These are phyloP conservation scores for Paramyrothecium sp. DNA, from an alignment of 2,329 filamentous ascomycete species.

Conservation along the genomic window DNA sequence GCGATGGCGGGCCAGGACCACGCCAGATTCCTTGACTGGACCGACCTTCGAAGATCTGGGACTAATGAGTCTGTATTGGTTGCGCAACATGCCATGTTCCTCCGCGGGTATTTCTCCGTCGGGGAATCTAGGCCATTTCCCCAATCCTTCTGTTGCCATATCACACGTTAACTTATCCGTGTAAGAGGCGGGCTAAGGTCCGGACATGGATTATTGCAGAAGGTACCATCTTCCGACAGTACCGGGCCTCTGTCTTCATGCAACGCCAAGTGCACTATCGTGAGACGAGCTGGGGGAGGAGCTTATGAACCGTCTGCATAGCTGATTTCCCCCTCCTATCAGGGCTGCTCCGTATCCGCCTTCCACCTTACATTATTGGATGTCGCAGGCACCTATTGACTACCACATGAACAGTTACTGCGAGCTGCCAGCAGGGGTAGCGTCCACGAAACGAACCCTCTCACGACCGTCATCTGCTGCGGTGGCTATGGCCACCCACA, in stretches of 20 bases:
- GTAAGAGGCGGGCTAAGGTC: neutral
- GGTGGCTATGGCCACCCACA: neutral
- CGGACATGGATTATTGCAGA: neutral
- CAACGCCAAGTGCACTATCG: neutral
- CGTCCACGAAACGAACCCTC: neutral
- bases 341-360: neutral
- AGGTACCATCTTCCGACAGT: neutral
- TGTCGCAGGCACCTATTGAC: neutral
- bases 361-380: neutral
- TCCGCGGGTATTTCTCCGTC: too few relatives aligned
- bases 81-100: too few relatives aligned
- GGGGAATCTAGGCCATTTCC: too few relatives aligned
- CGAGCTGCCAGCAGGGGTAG: neutral
- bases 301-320: neutral
- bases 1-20: too few relatives aligned
- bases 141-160: too few relatives aligned
- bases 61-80: too few relatives aligned
- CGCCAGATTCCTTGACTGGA: too few relatives aligned
- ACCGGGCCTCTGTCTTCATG: neutral
- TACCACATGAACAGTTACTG: neutral
- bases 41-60: too few relatives aligned
- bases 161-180: neutral
- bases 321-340: neutral
- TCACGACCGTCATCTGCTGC: neutral
- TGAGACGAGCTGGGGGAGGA: neutral